Conservation (phyloP, 192 early-diverging fungal genomes). For the Mortierella claussenii region DNA sequence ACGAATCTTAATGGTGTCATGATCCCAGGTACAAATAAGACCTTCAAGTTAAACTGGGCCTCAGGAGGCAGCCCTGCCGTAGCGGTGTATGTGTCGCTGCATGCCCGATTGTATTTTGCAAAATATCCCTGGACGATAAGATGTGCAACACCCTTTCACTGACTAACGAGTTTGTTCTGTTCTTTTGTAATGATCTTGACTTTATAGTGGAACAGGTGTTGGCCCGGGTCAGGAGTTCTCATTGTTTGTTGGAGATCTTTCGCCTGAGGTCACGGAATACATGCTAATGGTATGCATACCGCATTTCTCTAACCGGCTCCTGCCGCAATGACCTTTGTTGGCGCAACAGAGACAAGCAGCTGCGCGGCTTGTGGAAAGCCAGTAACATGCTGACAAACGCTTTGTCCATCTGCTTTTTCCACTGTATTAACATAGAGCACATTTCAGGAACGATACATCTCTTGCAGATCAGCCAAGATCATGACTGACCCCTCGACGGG, state of each 20-base stretch:
- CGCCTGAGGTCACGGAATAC: constrained; percentile 87
- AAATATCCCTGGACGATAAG: too few relatives aligned
- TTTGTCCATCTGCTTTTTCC: too few relatives aligned
- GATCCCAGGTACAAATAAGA: constrained; percentile 84
- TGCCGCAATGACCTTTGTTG: too few relatives aligned
- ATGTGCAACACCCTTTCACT: too few relatives aligned
- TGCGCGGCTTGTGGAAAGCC: too few relatives aligned
- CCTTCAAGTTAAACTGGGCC: constrained; percentile 98
- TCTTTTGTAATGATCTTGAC: not conserved
- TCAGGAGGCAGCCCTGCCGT: constrained; percentile 69
- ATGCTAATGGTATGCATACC: constrained; percentile 72
- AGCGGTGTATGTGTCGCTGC: constrained; percentile 16
- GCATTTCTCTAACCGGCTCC: not conserved
- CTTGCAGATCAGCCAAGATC: constrained; percentile 93
- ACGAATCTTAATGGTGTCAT: constrained; percentile 77
- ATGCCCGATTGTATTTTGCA: too few relatives aligned
- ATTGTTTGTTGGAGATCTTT: constrained; percentile 97
- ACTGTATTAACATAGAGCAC: too few relatives aligned
- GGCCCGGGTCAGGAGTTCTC: constrained; percentile 84
- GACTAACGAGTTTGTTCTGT: too few relatives aligned
- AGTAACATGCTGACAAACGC: too few relatives aligned
- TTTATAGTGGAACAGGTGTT: constrained; percentile 41
- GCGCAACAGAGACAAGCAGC: too few relatives aligned
- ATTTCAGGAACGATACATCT: constrained; percentile 71
- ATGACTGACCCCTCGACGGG: constrained; percentile 89